phyloP scores from a whole-genome alignment of 139 green algal species.

The Desmodesmus armatus region DNA sequence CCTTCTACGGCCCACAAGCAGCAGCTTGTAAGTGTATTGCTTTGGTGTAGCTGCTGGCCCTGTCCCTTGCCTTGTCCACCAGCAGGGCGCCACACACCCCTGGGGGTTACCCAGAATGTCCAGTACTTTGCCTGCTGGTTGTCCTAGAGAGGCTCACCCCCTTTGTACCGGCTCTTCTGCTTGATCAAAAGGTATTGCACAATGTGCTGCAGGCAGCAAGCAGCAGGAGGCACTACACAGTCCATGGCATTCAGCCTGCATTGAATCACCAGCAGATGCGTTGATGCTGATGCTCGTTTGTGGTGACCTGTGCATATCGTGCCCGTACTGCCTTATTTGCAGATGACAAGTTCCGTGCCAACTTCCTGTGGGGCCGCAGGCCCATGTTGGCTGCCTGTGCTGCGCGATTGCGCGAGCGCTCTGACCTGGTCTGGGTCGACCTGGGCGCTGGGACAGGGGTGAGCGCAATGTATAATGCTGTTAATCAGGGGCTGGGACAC shows the following conservation, averaged over 20 bases:
- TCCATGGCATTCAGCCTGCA: neutral
- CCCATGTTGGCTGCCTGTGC: conserved; percentile 93
- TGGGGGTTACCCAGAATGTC: too few species aligned
- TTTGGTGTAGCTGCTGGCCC: neutral
- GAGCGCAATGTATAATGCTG: too few species aligned
- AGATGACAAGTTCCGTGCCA: conserved; percentile 95
- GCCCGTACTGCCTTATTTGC: conserved; percentile 39
- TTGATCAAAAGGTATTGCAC: too few species aligned
- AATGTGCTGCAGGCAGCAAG: neutral
- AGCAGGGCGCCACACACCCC: neutral
- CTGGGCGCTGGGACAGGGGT: conserved; percentile 94
- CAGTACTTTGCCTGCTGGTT: too few species aligned
- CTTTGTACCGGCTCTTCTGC: too few species aligned
- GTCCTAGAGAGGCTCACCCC: too few species aligned
- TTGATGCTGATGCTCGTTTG: neutral
- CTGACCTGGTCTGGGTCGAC: conserved; percentile 93
- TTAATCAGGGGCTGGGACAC: too few species aligned
- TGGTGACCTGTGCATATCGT: neutral
- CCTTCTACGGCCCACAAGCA: conserved; percentile 88
- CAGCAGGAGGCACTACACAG: too few species aligned
- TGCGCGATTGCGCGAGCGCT: conserved; percentile 75
- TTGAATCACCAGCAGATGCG: neutral
- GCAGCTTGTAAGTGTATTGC: conserved; percentile 24
- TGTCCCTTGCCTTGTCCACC: neutral
- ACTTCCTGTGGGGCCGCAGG: conserved; percentile 94